A percentile compares a stretch with the other conserved stretches of the same genome.
phyloP scores from a whole-genome alignment of 345 rosid genomes.

The Citrus sp. region DNA sequence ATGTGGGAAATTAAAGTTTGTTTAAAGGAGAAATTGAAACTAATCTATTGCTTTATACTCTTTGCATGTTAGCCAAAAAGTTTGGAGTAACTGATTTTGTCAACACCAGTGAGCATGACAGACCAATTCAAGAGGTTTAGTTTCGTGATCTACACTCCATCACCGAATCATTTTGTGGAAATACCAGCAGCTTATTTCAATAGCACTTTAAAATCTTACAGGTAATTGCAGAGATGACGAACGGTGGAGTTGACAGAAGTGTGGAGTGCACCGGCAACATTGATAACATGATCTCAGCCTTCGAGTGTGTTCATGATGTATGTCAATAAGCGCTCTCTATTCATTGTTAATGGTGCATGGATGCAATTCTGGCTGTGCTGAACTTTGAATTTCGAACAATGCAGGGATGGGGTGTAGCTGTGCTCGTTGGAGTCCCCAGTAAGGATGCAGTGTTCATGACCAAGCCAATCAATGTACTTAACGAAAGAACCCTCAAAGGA shows the following conservation, averaged over 20 bases:
- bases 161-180: not conserved
- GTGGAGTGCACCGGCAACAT: constrained; percentile 36
- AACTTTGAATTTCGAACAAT: not conserved
- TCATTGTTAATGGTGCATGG: not conserved
- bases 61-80: constrained; percentile 25
- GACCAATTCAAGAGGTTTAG: constrained; percentile 37
- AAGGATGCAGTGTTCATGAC: constrained; percentile 30
- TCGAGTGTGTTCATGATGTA: constrained; percentile 42
- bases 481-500: constrained; percentile 31
- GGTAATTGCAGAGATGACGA: constrained; percentile 37
- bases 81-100: constrained; percentile 41
- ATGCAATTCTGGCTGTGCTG: not conserved
- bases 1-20: not conserved
- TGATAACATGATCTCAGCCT: constrained; percentile 32
- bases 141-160: not conserved
- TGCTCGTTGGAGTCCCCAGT: constrained; percentile 30
- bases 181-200: not conserved
- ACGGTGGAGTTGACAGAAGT: constrained; percentile 43
- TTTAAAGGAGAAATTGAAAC: not conserved
- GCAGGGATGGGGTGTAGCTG: constrained; percentile 33
- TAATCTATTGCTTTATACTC: not conserved
- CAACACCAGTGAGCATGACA: constrained; percentile 33
- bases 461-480: constrained; percentile 25
- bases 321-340: not conserved
- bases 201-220: not conserved